Evolutionary conservation across 371 early-diverging fungal species (phyloP).

Genomic region (Apophysomyces elegans): DNA sequence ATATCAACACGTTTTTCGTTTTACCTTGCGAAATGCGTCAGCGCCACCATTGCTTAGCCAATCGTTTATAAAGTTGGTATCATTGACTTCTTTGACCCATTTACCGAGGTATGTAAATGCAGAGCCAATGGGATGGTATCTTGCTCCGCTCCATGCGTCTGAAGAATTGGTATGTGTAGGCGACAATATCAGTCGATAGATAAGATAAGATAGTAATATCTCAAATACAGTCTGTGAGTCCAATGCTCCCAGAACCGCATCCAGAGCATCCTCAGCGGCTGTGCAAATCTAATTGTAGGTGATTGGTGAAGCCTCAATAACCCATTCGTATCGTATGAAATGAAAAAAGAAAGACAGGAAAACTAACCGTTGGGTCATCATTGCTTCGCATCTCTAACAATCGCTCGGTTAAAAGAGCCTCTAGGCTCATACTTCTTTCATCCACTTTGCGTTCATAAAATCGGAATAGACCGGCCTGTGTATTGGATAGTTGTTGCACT

Average conservation of each 20-base stretch:
- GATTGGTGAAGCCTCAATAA: too few species aligned
- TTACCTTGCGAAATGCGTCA: slow-evolving; percentile 48
- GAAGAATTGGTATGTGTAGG: slow-evolving; percentile 25
- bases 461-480: slow-evolving; percentile 46
- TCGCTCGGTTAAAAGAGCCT: slow-evolving; percentile 39
- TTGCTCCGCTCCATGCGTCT: slow-evolving; percentile 17
- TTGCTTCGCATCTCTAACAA: slow-evolving; percentile 32
- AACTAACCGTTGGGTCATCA: slow-evolving; percentile 39
- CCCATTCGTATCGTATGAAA: not conserved
- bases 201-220: slow-evolving; percentile 45
- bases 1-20: not conserved
- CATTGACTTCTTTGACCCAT: slow-evolving; percentile 44
- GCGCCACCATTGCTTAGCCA: slow-evolving; percentile 46
- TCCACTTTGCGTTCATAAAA: slow-evolving; percentile 45
- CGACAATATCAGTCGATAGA: slow-evolving; percentile 31
- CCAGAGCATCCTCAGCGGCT: slow-evolving; percentile 55
- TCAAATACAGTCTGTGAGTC: slow-evolving; percentile 50
- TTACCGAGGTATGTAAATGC: slow-evolving; percentile 54
- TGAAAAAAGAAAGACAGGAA: slow-evolving; percentile 4
- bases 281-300: slow-evolving; percentile 34
- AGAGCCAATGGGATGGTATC: slow-evolving; percentile 50
- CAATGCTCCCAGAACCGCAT: slow-evolving; percentile 39
- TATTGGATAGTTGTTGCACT: slow-evolving; percentile 42
- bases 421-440: slow-evolving; percentile 38
- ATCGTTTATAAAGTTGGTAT: slow-evolving; percentile 45